Percentiles rank a stretch among this genome's conserved stretches.
Conservation (phyloP, 2,329 filamentous ascomycete species). For the Pseudogymnoascus sp. region DNA sequence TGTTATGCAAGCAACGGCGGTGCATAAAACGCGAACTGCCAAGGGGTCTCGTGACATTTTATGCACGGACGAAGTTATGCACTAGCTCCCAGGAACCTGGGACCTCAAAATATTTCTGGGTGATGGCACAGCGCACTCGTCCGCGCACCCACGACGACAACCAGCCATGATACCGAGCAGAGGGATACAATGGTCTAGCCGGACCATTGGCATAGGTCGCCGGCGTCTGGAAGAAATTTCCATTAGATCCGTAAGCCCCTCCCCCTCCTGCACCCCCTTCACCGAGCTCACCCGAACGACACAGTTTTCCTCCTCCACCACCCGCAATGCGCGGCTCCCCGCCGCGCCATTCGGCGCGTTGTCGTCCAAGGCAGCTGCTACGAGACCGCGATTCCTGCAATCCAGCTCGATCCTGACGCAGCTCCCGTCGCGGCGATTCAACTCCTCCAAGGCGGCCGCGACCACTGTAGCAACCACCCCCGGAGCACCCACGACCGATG, state of each 20-base stretch:
- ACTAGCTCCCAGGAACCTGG: conserved; percentile 1
- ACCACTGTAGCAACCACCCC: conserved; percentile 12
- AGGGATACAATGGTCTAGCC: conserved; percentile 42
- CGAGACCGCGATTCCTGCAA: conserved; percentile 15
- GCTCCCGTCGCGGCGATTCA: conserved; percentile 24
- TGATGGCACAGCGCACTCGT: conserved; percentile 8
- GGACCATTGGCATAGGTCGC: conserved; percentile 33
- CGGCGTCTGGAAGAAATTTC: conserved; percentile 33
- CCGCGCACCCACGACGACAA: conserved; percentile 14
- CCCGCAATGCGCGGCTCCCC: conserved; percentile 22
- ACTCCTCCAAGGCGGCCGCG: conserved; percentile 20
- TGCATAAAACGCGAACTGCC: background rate
- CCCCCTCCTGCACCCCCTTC: background rate
- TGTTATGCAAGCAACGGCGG: background rate
- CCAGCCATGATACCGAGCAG: conserved; percentile 47
- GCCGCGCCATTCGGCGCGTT: conserved; percentile 21
- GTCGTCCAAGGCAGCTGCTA: conserved; percentile 14
- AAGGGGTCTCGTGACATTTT: background rate
- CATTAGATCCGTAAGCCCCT: conserved; percentile 24
- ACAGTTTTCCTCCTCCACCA: conserved; percentile 28
- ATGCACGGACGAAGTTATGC: background rate
- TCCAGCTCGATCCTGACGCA: conserved; percentile 20
- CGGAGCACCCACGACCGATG: conserved; percentile 11
- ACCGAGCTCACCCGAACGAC: conserved; percentile 17
- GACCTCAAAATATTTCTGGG: conserved; percentile 27